Base-by-base conservation (phyloP, 2,329 filamentous ascomycete species). In the Sporothrix variecibatus region DNA sequence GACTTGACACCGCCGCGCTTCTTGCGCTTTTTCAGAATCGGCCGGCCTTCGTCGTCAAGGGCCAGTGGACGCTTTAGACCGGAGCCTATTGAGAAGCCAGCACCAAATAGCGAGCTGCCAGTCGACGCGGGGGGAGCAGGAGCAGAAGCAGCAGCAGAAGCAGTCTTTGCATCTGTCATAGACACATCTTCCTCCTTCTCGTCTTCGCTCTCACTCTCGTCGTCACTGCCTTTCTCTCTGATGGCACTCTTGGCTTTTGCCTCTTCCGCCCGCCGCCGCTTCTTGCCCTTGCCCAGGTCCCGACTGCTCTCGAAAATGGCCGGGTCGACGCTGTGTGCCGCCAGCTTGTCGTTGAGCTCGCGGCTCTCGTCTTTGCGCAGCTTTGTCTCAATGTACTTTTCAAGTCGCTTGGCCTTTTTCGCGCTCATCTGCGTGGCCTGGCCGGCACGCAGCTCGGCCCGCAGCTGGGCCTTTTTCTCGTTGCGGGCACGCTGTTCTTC, bases 351-450 rank as follows among this genome's bases (percentile, higher is more conserved):
- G 78, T 98, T 87, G 40, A 99, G 85, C 73, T 91, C 92, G 38
- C 93, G 87, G 79, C 94, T 97, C 82, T 98, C 95, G 80, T 99
- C 96, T 82, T 97, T 98, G 82, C 91, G 93, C 64, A 99, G 86
- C 86, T 99, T 99, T 74, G 89, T 96, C 79, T 98, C 95, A 77
- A 92, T 90, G 80, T 91, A 92, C 79, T 92, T 92, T 76, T 91
- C 90, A 53, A 92, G 80, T 1, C 90, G 86, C 82, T 92, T 91
- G 6, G 89, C 88, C 80, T 92, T 92, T 79, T 92, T 91, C 75
- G 88, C 85, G 79, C 85, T 90, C 80, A 91, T 85, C 78, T 90
- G 90, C n/a, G 73, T 23, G 8, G 75, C 71, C 75, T 77, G 73
- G 60, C 70, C 72, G 68, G 78, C 73, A 82, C 84, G 73, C 64